Conservation (phyloP, 257 asterid genomes). For the Salvia miltiorrhiza region DNA sequence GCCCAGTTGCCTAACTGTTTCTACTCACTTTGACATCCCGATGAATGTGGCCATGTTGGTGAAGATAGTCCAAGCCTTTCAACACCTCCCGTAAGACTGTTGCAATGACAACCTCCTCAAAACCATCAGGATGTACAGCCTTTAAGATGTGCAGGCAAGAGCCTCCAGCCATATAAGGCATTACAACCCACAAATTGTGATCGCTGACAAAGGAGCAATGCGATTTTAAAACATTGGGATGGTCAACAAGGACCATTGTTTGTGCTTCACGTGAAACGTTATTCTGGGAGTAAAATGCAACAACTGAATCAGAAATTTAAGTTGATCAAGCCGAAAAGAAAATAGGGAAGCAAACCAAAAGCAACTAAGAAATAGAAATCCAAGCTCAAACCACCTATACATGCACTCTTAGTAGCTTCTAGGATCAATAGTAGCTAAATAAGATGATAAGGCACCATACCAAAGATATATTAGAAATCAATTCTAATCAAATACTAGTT, state of each 20-base stretch:
- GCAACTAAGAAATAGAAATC: background rate
- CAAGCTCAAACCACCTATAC: slow-evolving; percentile 1
- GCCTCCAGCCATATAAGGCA: slow-evolving; percentile 99
- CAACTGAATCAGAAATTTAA: slow-evolving; percentile 24
- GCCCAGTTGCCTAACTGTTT: slow-evolving; percentile 8
- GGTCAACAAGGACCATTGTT: slow-evolving; percentile 93
- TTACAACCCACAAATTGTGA: slow-evolving; percentile 91
- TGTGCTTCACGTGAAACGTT: slow-evolving; percentile 93
- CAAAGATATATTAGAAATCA: background rate
- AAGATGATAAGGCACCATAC: background rate
- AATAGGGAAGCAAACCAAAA: slow-evolving; percentile 9
- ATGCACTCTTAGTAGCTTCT: slow-evolving; percentile 15
- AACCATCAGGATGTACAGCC: slow-evolving; percentile 88
- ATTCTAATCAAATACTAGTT: background rate
- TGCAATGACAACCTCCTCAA: slow-evolving; percentile 93
- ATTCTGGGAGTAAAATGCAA: slow-evolving; percentile 49
- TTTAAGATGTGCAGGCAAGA: slow-evolving; percentile 94
- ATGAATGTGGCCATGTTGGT: slow-evolving; percentile 95
- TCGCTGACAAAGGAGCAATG: slow-evolving; percentile 92
- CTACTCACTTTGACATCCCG: slow-evolving; percentile 91
- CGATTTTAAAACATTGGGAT: slow-evolving; percentile 89
- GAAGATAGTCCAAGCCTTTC: slow-evolving; percentile 95
- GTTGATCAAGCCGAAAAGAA: slow-evolving; percentile 12
- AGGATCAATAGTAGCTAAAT: slow-evolving; percentile 9
- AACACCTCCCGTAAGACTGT: slow-evolving; percentile 83